These are phyloP conservation scores for Hypoxylon sp. DNA, from an alignment of 2,329 filamentous ascomycete genomes.

Conservation along the genomic window DNA sequence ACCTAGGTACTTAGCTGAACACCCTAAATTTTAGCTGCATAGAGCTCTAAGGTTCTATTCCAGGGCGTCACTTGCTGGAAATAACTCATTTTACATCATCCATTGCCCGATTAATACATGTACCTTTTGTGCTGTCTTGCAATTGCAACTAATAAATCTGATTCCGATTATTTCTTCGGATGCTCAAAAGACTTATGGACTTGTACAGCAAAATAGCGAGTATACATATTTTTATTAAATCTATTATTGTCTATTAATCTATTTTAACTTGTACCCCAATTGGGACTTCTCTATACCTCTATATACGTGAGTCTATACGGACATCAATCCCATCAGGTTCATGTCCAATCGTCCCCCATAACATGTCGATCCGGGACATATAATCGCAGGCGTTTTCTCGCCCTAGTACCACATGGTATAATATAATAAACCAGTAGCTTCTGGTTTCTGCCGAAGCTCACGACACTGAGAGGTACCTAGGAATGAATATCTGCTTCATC, in stretches of 20 bases:
- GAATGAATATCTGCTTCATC: conserved; percentile 10
- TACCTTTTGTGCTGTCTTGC: no score
- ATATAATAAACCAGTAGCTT: conserved; percentile 15
- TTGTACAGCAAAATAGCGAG: no score
- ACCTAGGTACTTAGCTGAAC: no score
- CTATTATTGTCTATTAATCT: conserved; percentile 3
- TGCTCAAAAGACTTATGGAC: no score
- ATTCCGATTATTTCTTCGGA: no score
- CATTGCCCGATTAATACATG: no score
- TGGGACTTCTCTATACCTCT: conserved; percentile 9
- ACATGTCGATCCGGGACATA: conserved; percentile 3
- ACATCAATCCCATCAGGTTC: conserved; percentile 7
- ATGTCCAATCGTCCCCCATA: conserved; percentile 6
- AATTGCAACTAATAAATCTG: no score
- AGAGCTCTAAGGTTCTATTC: conserved; percentile 2
- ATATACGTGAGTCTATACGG: conserved; percentile 17
- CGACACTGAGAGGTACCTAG: no score
- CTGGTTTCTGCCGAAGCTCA: background rate
- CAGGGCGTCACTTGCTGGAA: no score
- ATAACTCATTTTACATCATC: background rate
- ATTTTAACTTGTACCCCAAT: conserved; percentile 6
- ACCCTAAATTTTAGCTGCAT: no score
- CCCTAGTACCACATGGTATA: conserved; percentile 6
- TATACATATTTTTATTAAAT: no score
- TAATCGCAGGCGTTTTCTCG: conserved; percentile 8